Base-by-base conservation (phyloP, 2,329 filamentous ascomycete species). In the Colletotrichum sp. region DNA sequence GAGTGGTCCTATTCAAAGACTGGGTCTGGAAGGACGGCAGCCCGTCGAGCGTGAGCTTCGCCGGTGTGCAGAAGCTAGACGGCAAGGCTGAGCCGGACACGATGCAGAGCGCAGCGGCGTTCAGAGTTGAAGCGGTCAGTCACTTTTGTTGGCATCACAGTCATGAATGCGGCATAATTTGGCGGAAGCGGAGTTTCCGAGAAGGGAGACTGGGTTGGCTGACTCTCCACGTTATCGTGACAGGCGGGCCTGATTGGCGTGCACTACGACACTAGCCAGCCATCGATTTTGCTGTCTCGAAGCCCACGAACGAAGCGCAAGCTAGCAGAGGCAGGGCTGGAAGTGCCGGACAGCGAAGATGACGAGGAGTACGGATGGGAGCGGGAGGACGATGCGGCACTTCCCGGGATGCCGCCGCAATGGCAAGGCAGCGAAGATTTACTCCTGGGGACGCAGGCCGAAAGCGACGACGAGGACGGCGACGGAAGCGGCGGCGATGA, bases 1-100 rank as follows among this genome's bases (percentile, higher is more conserved):
- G 95, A 70, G 83, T 98, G 76, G 93, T 94, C 28, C 84, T 98
- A 39, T 98, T 97, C 83, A 90, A 94, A 80, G 95, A 98, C 85
- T 96, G 91, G 90, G 89, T 87, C 76, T 91, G 88, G 85, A 84
- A 85, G 68, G 84, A 85, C 58, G 84, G 85, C 60, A 84, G 83
- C 22, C 85, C 87, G 28, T 86, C 87, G 75, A 88, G 89, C 78
- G 84, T 91, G 58, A 89, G 91, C 73, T 88, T 94, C 78, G 91
- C 89, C 13, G 92, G 92, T 66, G 85, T 95, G 13, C 89, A 94
- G 80, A 95, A 94, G 83, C 83, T 90, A 48, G 89, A 91, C 78
- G 92, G 93, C 9, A 90, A 87, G 79, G 79, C 80, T 3, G 82
- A 82, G 28, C 78, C 83, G 25, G 84, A 86, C 30, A 81, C 82